These are phyloP conservation scores for Trichoderma citrinoviride DNA, from an alignment of 2,329 filamentous ascomycete species.

Conservation along the genomic window DNA sequence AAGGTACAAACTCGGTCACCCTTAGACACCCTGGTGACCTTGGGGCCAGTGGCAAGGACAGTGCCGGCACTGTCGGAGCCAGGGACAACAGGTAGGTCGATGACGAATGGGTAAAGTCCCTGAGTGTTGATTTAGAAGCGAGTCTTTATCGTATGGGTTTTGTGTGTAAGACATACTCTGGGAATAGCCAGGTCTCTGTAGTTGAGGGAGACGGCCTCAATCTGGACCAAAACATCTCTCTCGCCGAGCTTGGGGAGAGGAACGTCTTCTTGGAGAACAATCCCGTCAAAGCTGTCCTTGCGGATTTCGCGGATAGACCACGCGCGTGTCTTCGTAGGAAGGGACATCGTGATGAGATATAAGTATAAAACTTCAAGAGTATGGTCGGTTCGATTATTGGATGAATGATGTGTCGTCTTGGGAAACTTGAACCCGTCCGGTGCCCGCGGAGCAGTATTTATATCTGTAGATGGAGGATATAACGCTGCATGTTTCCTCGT, in stretches of 20 bases:
- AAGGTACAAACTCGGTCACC: slow-evolving; percentile 49
- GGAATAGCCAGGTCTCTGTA: slow-evolving; percentile 27
- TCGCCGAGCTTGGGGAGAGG: slow-evolving; percentile 2
- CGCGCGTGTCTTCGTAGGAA: slow-evolving; percentile 2
- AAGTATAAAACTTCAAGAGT: background rate
- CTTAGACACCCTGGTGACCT: slow-evolving; percentile 48
- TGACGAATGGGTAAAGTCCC: slow-evolving; percentile 25
- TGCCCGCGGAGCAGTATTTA: background rate
- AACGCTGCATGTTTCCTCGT: background rate
- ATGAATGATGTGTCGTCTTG: background rate
- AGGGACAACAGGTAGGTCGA: slow-evolving; percentile 29
- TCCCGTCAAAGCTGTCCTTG: background rate
- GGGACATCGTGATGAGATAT: background rate
- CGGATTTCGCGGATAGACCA: background rate
- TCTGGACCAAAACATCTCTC: slow-evolving; percentile 24
- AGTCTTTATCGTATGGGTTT: background rate
- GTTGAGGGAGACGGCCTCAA: slow-evolving; percentile 28
- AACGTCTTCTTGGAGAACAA: background rate
- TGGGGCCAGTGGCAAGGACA: slow-evolving; percentile 47
- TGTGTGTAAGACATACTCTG: background rate
- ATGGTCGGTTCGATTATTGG: no score
- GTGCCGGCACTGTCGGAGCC: slow-evolving; percentile 52
- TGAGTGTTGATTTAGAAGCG: background rate
- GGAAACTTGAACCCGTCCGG: background rate
- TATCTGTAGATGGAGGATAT: background rate